phyloP scores from a whole-genome alignment of 2,329 filamentous ascomycete genomes.

The Cytospora piceicola region DNA sequence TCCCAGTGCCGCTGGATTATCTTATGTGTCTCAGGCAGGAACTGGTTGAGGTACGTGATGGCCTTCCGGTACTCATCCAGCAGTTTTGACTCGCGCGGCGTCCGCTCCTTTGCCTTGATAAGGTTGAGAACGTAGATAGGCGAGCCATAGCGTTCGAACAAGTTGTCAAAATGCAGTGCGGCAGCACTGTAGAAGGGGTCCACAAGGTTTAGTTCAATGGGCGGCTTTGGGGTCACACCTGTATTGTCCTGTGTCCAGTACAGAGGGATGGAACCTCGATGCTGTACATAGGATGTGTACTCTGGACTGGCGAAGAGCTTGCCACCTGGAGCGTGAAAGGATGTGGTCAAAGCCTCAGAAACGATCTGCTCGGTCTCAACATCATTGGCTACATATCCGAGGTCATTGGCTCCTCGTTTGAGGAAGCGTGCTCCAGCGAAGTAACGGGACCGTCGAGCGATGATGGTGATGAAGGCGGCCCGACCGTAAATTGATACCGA shows the following conservation, averaged over 20 bases:
- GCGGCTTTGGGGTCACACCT: constrained; percentile 93
- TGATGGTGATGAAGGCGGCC: constrained; percentile 88
- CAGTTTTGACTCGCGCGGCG: constrained; percentile 88
- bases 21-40: constrained; percentile 79
- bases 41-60: constrained; percentile 92
- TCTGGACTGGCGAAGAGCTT: constrained; percentile 84
- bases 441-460: constrained; percentile 86
- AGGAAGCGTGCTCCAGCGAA: constrained; percentile 94
- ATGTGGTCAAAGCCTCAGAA: constrained; percentile 90
- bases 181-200: constrained; percentile 96
- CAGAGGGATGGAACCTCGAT: constrained; percentile 92
- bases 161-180: constrained; percentile 90
- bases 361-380: constrained; percentile 99
- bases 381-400: constrained; percentile 96
- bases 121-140: constrained; percentile 92
- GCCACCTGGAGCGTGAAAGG: constrained; percentile 89
- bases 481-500: constrained; percentile 85
- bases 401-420: constrained; percentile 91
- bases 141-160: constrained; percentile 91
- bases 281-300: constrained; percentile 95
- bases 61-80: constrained; percentile 85
- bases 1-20: constrained; percentile 97
- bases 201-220: constrained; percentile 92
- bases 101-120: constrained; percentile 86
- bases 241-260: constrained; percentile 98